Conservation (phyloP, 257 asterid genomes). For the Marsdenia floribunda region DNA sequence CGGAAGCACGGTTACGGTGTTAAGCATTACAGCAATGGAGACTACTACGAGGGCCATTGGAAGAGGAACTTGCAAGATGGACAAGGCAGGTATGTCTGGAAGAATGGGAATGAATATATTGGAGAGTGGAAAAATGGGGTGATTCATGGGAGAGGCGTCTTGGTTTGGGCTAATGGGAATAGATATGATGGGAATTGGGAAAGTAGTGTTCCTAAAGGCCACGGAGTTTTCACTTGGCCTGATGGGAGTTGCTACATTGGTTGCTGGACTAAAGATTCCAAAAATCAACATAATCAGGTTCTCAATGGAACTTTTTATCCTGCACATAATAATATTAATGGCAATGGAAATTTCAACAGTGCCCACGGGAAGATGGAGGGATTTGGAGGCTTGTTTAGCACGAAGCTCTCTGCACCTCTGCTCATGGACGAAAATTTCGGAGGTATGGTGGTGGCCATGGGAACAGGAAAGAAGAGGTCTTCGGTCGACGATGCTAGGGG, state of each 20-base stretch:
- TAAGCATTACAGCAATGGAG: slow-evolving; percentile 82
- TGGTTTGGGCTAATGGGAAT: slow-evolving; percentile 83
- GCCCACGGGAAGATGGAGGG: slow-evolving; percentile 21
- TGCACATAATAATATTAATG: slow-evolving; percentile 34
- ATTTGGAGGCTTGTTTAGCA: slow-evolving; percentile 31
- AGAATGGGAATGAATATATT: slow-evolving; percentile 67
- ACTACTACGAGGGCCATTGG: slow-evolving; percentile 83
- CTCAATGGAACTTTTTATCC: slow-evolving; percentile 79
- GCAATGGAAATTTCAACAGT: slow-evolving; percentile 10
- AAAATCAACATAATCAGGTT: slow-evolving; percentile 27
- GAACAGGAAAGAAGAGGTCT: slow-evolving; percentile 53
- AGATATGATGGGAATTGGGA: slow-evolving; percentile 85
- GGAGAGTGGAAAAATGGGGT: slow-evolving; percentile 91
- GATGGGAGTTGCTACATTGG: slow-evolving; percentile 88
- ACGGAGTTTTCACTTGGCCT: slow-evolving; percentile 92
- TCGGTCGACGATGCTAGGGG: slow-evolving; percentile 49
- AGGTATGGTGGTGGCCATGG: slow-evolving; percentile 37
- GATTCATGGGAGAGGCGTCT: slow-evolving; percentile 74
- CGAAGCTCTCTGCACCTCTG: slow-evolving; percentile 46
- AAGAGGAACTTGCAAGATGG: slow-evolving; percentile 75
- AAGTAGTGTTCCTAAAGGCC: slow-evolving; percentile 64
- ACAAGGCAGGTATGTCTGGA: slow-evolving; percentile 83
- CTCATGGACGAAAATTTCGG: slow-evolving; percentile 36
- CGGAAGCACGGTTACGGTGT: slow-evolving; percentile 79
- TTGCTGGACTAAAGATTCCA: slow-evolving; percentile 51